Evolutionary conservation across 225 moss, liverwort and hornwort genomes (phyloP).

Genomic region (Thuidium tamariscinum): DNA sequence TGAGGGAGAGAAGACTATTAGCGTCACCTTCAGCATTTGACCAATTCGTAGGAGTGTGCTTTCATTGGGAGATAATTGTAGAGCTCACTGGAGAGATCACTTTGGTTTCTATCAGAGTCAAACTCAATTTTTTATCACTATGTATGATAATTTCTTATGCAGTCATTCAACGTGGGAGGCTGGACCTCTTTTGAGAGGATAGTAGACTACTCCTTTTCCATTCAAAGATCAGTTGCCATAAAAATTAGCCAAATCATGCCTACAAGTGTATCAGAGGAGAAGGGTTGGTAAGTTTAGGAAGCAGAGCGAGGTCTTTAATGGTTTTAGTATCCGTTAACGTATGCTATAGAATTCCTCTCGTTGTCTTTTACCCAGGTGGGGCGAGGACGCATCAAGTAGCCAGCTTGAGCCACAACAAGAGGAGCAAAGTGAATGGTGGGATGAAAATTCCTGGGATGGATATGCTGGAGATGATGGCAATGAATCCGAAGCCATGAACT

Average conservation of each 20-base stretch:
- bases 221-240: not conserved
- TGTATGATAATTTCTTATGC: not conserved
- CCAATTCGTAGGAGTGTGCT: not conserved
- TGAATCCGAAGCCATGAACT: conserved; percentile 43
- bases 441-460: conserved; percentile 50
- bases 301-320: not conserved
- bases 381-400: conserved; percentile 48
- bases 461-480: conserved; percentile 24
- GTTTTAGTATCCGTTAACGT: not conserved
- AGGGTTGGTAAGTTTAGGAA: not conserved
- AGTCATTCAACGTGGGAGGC: not conserved
- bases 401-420: conserved; percentile 18
- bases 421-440: conserved; percentile 54
- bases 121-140: not conserved
- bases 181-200: not conserved
- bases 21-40: not conserved
- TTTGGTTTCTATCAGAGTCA: not conserved
- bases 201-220: not conserved
- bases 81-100: not conserved
- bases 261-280: not conserved
- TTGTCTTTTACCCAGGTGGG: conserved; percentile 25
- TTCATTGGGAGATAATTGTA: not conserved
- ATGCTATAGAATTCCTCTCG: not conserved
- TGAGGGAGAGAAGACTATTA: not conserved
- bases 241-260: not conserved